These are phyloP conservation scores for Hanseniaspora clermontiae DNA, from an alignment of 805 yeast genomes.

Conservation along the genomic window DNA sequence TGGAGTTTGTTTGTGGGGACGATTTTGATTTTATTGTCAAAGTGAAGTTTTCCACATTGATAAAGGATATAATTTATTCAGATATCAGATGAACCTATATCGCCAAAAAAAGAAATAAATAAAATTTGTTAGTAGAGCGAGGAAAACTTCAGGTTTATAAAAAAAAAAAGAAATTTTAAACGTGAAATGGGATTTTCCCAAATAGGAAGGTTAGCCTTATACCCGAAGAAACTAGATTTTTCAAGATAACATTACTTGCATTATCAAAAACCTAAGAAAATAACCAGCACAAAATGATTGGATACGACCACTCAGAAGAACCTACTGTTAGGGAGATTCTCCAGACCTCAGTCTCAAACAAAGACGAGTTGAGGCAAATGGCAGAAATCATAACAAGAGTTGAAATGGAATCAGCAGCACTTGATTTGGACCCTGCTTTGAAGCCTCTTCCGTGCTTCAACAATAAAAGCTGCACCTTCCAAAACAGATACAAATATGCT, in stretches of 20 bases:
- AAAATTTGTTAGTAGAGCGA: background rate
- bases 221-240: background rate
- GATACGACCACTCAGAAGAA: background rate
- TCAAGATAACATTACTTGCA: too few species aligned
- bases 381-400: conserved; percentile 1
- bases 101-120: background rate
- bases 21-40: background rate
- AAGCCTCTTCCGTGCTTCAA: conserved; percentile 6
- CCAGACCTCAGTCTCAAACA: background rate
- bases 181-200: background rate
- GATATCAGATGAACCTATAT: background rate
- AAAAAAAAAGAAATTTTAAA: background rate
- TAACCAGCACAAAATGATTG: background rate
- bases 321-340: background rate
- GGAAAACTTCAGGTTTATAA: too few species aligned
- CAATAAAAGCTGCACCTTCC: conserved; percentile 21
- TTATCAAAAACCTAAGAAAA: too few species aligned
- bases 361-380: background rate
- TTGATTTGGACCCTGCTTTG: background rate
- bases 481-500: conserved; percentile 24
- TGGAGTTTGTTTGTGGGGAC: too few species aligned
- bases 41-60: too few species aligned
- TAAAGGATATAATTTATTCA: too few species aligned
- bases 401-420: background rate
- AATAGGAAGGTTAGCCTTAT: background rate